Conservation (phyloP, 257 asterid species). For the Solanum lignicaule region DNA sequence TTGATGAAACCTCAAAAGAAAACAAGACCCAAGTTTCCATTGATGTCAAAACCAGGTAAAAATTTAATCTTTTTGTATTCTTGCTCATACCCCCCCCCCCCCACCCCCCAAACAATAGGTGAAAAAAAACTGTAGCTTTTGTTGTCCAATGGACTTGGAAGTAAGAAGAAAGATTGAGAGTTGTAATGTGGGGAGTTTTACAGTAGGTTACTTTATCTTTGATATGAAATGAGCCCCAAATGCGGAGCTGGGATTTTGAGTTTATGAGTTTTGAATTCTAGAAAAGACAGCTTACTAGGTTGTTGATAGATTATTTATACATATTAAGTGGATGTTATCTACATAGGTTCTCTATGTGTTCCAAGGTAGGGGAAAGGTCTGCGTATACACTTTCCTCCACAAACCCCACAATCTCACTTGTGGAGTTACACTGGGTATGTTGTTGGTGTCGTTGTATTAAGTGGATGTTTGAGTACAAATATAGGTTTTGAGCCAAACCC, state of each 20-base stretch:
- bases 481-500: neutral
- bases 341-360: too few relatives aligned
- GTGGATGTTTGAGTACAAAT: neutral
- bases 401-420: neutral
- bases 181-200: neutral
- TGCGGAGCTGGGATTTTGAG: neutral
- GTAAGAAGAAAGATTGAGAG: neutral
- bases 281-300: neutral
- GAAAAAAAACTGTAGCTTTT: neutral
- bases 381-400: neutral
- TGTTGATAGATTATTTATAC: neutral
- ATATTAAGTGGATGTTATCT: neutral
- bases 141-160: neutral
- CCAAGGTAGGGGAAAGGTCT: neutral
- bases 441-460: neutral
- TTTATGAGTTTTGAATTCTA: neutral
- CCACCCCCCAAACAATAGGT: neutral
- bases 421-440: too few relatives aligned
- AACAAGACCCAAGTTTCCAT: neutral
- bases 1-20: constrained; percentile 24
- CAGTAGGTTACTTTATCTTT: neutral
- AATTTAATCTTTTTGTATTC: neutral
- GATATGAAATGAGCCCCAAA: neutral
- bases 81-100: neutral
- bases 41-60: constrained; percentile 46